Evolutionary conservation across 2,329 filamentous ascomycete species (phyloP), one percentile per base, ranked within the genome.

Genomic region (Cercospora beticola): DNA sequence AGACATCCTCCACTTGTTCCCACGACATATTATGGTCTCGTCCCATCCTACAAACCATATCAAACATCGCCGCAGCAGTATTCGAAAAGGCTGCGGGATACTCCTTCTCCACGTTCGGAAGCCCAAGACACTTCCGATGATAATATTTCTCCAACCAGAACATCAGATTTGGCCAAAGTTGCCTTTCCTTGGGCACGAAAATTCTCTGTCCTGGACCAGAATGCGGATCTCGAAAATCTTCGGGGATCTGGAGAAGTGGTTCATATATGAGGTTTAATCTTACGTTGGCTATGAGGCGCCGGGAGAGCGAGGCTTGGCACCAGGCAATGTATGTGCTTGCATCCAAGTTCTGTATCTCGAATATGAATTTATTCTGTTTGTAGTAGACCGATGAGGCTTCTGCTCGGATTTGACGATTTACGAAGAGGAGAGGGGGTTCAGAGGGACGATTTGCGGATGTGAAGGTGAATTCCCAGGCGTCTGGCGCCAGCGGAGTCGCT

Each of bases 311-410:
- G 21, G 61, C 61, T 54, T 33, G 40, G 26, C 61, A 63, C 61
- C 61, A 63, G 21, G 28, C 9, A 8, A 63, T 33, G 28, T 63
- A 56, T 1, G 21, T 54, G 4, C n/a, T 54, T 30, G 61, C 61
- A 31, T 63, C 40, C 3, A 52, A 8, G n/a, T 63, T 52, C 0
- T 36, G 28, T 3, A 63, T 63, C n/a, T 26, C 8, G 28, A 63
- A 63, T 1, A 54, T 28, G 46, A 63, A 52, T 8, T 54, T 21
- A 28, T 63, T 63, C 5, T 63, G 23, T 26, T 33, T 30, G 26
- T 63, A 49, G 43, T 64, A 64, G 52, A 64, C 33, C 6, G 62
- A 40, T 12, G 9, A 57, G 16, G 62, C 49, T 56, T 64, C 63
- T 58, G 21, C 26, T 26, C 63, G 54, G 12, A 59, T 56, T 16